Evolutionary conservation across 176 grass and related monocot genomes (phyloP).

Genomic region (Elymus sibiricus): DNA sequence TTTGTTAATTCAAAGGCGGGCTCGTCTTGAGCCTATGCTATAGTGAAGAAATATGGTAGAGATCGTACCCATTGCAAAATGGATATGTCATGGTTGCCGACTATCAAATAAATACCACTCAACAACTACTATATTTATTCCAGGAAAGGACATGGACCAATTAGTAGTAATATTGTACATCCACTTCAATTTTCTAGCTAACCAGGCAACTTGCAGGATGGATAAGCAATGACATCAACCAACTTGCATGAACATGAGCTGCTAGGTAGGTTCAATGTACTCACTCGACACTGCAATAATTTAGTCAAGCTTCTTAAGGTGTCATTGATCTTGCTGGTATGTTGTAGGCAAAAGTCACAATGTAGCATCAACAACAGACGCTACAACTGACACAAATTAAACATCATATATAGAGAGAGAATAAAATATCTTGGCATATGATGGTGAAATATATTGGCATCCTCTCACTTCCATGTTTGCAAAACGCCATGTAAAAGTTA

Average conservation of each 20-base stretch:
- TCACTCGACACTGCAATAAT: not conserved
- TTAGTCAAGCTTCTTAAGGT: not conserved
- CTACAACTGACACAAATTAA: not conserved
- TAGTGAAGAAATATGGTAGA: not conserved
- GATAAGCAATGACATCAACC: not conserved
- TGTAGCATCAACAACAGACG: not conserved
- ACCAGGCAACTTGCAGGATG: not conserved
- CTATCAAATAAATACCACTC: not conserved
- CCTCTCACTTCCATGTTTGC: no score
- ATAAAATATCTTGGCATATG: not conserved
- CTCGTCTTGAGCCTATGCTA: not conserved
- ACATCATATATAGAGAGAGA: not conserved
- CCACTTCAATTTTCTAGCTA: not conserved
- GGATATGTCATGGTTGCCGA: not conserved
- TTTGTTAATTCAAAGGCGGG: no score
- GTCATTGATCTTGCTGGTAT: not conserved
- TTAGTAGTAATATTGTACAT: not conserved
- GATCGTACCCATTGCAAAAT: not conserved
- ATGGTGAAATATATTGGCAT: no score
- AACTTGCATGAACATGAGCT: slow-evolving; percentile 13
- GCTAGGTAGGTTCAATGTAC: slow-evolving; percentile 23
- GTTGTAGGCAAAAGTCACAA: not conserved
- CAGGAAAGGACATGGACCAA: not conserved
- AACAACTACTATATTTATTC: not conserved
- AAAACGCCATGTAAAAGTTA: no score